Conservation (phyloP, 2,329 filamentous ascomycete genomes). For the Calonectria ilicicola region DNA sequence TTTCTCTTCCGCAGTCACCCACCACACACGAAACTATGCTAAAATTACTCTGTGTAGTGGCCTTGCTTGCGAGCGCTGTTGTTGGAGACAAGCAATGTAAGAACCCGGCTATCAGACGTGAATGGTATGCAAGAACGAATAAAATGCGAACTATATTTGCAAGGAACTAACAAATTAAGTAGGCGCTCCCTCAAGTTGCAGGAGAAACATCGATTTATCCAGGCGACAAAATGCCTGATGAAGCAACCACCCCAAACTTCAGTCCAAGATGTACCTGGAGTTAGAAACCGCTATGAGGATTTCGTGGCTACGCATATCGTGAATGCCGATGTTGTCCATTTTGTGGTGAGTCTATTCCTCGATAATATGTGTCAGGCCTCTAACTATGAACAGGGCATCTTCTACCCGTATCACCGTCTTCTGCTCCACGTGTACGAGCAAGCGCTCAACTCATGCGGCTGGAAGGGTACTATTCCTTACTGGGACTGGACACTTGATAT, state of each 20-base stretch:
- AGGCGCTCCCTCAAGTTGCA: slow-evolving; percentile 26
- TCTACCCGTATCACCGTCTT: slow-evolving; percentile 33
- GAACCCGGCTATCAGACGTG: slow-evolving; percentile 24
- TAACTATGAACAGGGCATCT: slow-evolving; percentile 15
- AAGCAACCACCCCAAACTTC: slow-evolving; percentile 19
- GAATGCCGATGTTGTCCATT: slow-evolving; percentile 27
- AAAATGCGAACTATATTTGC: too few relatives aligned
- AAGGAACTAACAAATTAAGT: neutral
- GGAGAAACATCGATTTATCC: slow-evolving; percentile 30
- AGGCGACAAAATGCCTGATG: slow-evolving; percentile 35
- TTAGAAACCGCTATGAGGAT: slow-evolving; percentile 30
- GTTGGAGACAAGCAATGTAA: slow-evolving; percentile 17
- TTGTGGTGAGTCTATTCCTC: slow-evolving; percentile 17
- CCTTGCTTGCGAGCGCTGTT: neutral
- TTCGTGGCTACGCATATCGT: slow-evolving; percentile 33
- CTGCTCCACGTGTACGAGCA: slow-evolving; percentile 37
- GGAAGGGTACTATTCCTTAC: slow-evolving; percentile 37
- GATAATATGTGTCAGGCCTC: neutral
- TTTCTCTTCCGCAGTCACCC: neutral
- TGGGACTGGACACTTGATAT: slow-evolving; percentile 39
- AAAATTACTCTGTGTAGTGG: neutral
- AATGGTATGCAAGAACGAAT: slow-evolving; percentile 4
- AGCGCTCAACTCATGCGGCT: slow-evolving; percentile 38
- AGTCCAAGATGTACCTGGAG: slow-evolving; percentile 17
- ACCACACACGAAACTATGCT: neutral